Base-by-base conservation (phyloP, 2,329 filamentous ascomycete species). In the Lasiodiplodia theobromae region DNA sequence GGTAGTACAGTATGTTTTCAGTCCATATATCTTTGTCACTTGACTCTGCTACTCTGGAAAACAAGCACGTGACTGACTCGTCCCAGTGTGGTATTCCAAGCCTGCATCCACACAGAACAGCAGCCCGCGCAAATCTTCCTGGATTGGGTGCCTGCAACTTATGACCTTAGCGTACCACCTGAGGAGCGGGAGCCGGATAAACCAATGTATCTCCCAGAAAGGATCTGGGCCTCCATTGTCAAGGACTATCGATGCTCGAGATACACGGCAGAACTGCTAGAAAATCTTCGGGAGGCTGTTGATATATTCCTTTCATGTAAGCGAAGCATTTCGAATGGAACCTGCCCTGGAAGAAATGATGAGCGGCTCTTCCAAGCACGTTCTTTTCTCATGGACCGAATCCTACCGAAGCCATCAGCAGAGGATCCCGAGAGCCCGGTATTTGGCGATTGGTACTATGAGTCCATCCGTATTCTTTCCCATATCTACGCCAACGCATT, bases 161-260 rank as follows among this genome's bases (percentile, higher is more conserved):
- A 63, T 11, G 58, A 63, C 31, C 40, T 49, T 12, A 49, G 58
- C 40, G 58, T 63, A 7, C 28, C 58, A 11, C 58, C 58, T 12
- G 40, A 49, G 18, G 40, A 63, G 7, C 28, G 25, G 21, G 58
- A 63, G 11, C 25, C 58, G 14, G 58, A 28, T 16, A 63, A 49
- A 7, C 40, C 40, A 37, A 51, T 63, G 40, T 37, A 63, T 44
- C 58, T 63, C 31, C 40, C 58, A 23, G 58, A 63, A 10, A 63
- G 38, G 31, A 28, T 63, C 18, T 63, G 58, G 58, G 47, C 40
- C 25, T 63, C 47, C 4, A 34, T 63, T 44, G 40, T 63, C 38
- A 63, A 63, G 25, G 58, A 63, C 58, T 63, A 63, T 28, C 25
- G 58, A 16, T 63, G 58, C 40, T 63, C 58, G n/a, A 63, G 21